phyloP scores from a whole-genome alignment of 2,329 filamentous ascomycete species.

The Pseudogymnoascus sp. region DNA sequence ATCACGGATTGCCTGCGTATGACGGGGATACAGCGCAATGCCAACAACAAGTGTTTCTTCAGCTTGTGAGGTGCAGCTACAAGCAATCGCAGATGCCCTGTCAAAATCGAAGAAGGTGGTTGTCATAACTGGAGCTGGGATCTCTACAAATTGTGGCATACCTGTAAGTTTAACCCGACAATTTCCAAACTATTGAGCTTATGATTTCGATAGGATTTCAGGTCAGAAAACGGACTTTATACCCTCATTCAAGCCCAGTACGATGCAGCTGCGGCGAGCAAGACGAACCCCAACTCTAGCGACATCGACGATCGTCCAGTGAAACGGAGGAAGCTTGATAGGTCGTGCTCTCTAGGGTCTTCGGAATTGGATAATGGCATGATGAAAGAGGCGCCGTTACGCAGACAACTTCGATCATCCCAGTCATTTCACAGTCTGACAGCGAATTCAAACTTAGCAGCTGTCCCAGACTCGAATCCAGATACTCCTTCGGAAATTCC shows the following conservation, averaged over 20 bases:
- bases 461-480: background rate
- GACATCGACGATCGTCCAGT: constrained; percentile 29
- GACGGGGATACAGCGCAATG: constrained; percentile 17
- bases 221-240: constrained; percentile 65
- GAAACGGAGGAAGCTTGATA: constrained; percentile 23
- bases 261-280: constrained; percentile 41
- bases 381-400: background rate
- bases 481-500: background rate
- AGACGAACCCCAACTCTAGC: constrained; percentile 25
- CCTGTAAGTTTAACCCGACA: constrained; percentile 46
- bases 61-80: constrained; percentile 35
- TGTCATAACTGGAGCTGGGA: constrained; percentile 64
- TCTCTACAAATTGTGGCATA: constrained; percentile 70
- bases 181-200: background rate
- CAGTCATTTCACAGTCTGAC: background rate
- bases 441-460: background rate
- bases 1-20: background rate
- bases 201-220: constrained; percentile 51
- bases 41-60: constrained; percentile 26
- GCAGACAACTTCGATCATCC: background rate
- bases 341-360: background rate
- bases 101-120: constrained; percentile 62
- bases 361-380: background rate
- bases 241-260: constrained; percentile 64
- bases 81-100: constrained; percentile 56